Evolutionary conservation across 108 stramenopile species (phyloP), one percentile per base, ranked within the genome.

Genomic region (Cyclotella baltica): DNA sequence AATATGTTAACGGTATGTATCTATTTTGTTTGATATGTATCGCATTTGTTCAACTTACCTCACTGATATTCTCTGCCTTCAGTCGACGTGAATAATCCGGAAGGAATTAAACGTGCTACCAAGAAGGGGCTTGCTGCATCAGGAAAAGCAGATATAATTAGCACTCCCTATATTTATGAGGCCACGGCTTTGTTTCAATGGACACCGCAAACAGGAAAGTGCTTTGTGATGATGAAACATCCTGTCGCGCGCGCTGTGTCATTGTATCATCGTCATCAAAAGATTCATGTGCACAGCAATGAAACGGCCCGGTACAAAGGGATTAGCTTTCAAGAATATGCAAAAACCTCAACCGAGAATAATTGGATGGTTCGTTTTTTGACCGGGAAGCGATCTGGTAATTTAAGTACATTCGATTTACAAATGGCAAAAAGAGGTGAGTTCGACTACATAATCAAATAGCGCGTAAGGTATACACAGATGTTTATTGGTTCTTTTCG

Each of bases 1-100:
- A n/a, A 48, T 48, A 48, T n/a, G n/a, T 48, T n/a, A 48, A 48
- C 47, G 47, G 47, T 48, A n/a, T n/a, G 47, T n/a, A 48, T n/a
- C 6, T 48, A 4, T 16, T 2, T 48, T 2, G 2, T n/a, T 48
- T 16, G n/a, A 6, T 2, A 6, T n/a, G 2, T 4, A 48, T 4
- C 47, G 47, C n/a, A 2, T 2, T 1, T n/a, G 47, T 48, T 16
- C 6, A 48, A 2, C n/a, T 48, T 48, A n/a, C n/a, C 47, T 48
- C 47, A 6, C 47, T n/a, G 6, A n/a, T 2, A 48, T n/a, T 48
- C n/a, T 16, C 6, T 48, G 47, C n/a, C 47, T n/a, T 48, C 47
- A 48, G 47, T 48, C n/a, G 47, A 48, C n/a, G 47, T 48, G 47
- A n/a, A 16, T n/a, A 48, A 48, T 48, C 47, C 47, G n/a, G 47